Conservation (phyloP, 1,284 basidiomycete genomes). For the Ganoderma resinaceum region DNA sequence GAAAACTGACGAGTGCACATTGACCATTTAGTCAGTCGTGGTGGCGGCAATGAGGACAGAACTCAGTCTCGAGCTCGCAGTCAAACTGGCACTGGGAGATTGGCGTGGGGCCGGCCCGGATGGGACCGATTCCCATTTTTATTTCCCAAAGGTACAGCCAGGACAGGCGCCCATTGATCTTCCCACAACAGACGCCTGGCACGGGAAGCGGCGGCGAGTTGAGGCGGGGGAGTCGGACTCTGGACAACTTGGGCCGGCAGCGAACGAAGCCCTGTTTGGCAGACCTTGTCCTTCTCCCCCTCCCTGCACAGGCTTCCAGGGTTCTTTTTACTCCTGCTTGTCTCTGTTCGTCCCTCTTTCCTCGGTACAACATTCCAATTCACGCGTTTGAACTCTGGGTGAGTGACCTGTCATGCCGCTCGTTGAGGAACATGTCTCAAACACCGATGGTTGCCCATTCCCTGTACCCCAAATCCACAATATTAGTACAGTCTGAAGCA, state of each 20-base stretch:
- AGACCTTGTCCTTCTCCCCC: background rate
- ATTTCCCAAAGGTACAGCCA: background rate
- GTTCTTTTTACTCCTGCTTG: background rate
- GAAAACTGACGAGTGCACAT: no score
- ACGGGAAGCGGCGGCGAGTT: background rate
- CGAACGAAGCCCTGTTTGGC: background rate
- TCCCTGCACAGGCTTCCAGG: background rate
- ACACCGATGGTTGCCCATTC: background rate
- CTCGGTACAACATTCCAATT: background rate
- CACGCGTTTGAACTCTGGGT: background rate
- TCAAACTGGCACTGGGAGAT: no score
- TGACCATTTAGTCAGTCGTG: no score
- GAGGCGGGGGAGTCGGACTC: background rate
- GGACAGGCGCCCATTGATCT: background rate
- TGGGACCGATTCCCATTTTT: no score
- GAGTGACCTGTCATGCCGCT: background rate
- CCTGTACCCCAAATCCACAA: background rate
- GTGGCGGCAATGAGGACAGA: no score
- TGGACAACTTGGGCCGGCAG: background rate
- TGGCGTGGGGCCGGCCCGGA: no score
- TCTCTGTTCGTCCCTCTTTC: background rate
- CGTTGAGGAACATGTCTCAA: background rate
- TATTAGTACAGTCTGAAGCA: constrained; percentile 9
- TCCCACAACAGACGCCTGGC: background rate
- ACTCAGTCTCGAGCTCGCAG: no score